These are phyloP conservation scores for Pelargonium nanum DNA, from an alignment of 345 rosid genomes.

Conservation along the genomic window DNA sequence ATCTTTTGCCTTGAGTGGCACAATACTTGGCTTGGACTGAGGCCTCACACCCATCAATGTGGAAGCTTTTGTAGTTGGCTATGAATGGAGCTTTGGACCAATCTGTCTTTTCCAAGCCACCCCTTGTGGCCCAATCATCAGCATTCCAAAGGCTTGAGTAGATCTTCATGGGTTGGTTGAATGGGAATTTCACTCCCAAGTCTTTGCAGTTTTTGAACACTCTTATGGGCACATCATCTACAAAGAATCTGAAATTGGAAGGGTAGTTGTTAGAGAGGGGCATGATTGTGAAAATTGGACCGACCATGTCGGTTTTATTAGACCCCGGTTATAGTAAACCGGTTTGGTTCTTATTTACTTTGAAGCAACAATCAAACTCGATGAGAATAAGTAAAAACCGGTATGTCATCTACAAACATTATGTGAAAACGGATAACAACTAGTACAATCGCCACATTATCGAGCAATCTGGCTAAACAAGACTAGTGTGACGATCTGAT, in stretches of 20 bases:
- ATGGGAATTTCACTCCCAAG: constrained; percentile 61
- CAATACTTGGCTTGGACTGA: constrained; percentile 51
- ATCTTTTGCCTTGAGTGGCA: constrained; percentile 39
- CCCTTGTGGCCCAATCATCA: constrained; percentile 93
- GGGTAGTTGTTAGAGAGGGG: too few relatives aligned
- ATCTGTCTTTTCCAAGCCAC: constrained; percentile 77
- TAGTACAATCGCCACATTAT: too few relatives aligned
- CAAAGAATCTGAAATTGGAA: constrained; percentile 40
- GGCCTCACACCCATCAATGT: constrained; percentile 34
- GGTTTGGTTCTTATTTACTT: too few relatives aligned
- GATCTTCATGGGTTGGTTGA: constrained; percentile 74
- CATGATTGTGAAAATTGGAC: too few relatives aligned
- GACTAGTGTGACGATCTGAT: too few relatives aligned
- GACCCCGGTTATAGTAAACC: too few relatives aligned
- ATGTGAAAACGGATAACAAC: too few relatives aligned
- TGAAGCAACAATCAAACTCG: too few relatives aligned
- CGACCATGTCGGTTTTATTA: neutral
- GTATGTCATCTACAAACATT: too few relatives aligned
- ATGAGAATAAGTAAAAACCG: too few relatives aligned
- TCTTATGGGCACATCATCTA: constrained; percentile 68
- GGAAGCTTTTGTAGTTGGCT: constrained; percentile 31
- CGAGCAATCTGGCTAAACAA: too few relatives aligned
- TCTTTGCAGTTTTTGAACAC: constrained; percentile 78
- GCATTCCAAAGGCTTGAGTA: constrained; percentile 85
- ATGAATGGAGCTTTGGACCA: constrained; percentile 76